These are phyloP conservation scores for Pseudocercospora vitis DNA, from an alignment of 2,329 filamentous ascomycete genomes.

Conservation along the genomic window DNA sequence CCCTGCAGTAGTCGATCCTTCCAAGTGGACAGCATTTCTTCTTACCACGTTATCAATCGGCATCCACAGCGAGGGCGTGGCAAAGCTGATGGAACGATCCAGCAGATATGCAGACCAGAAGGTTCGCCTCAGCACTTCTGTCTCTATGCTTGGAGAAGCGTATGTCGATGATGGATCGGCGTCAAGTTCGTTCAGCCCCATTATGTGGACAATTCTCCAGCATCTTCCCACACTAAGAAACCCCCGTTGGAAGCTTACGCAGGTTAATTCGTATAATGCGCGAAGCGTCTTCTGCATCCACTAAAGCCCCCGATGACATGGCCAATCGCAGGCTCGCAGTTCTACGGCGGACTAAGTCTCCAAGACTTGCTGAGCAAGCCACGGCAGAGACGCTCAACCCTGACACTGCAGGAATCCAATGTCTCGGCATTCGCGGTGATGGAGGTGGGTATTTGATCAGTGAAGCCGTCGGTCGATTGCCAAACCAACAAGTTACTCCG, in stretches of 20 bases:
- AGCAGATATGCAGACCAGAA: constrained; percentile 9
- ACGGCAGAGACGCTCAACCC: no score
- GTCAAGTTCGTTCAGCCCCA: not conserved
- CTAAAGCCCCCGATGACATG: no score
- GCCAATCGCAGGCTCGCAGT: no score
- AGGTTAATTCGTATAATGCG: not conserved
- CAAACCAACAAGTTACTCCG: no score
- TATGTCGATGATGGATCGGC: not conserved
- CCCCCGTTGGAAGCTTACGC: not conserved
- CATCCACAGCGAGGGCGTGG: not conserved
- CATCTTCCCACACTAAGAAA: not conserved
- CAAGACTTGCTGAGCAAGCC: no score
- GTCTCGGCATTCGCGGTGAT: no score
- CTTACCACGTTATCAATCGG: not conserved
- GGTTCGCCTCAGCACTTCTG: constrained; percentile 2
- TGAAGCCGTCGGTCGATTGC: no score
- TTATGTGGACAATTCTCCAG: not conserved
- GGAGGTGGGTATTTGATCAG: no score
- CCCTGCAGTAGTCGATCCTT: not conserved
- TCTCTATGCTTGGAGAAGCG: not conserved
- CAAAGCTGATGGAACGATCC: not conserved
- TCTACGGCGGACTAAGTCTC: no score
- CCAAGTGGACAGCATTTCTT: not conserved
- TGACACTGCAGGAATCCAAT: no score
- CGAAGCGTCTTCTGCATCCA: no score